Percentiles rank a stretch among this genome's conserved stretches.
Evolutionary conservation across 139 green algal genomes (phyloP).

Genomic region (Chlorella sp.): DNA sequence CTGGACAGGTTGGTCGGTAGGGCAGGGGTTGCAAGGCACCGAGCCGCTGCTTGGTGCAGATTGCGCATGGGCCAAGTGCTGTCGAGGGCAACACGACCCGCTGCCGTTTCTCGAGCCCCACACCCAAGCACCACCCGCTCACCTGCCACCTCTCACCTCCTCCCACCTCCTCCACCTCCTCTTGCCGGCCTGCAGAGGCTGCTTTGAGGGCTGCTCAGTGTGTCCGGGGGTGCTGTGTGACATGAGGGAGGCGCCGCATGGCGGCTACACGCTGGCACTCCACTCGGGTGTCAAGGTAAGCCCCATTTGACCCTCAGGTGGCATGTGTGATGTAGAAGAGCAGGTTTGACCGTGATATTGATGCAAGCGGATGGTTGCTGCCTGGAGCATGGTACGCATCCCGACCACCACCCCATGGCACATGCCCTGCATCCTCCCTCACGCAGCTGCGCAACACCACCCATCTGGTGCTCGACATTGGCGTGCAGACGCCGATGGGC

Average conservation of each 20-base stretch:
- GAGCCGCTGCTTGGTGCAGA: too few species aligned
- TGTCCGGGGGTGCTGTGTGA: constrained; percentile 43
- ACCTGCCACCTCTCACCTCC: too few species aligned
- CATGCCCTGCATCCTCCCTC: background rate
- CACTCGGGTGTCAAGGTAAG: constrained; percentile 52
- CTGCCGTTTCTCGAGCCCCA: too few species aligned
- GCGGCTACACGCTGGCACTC: constrained; percentile 48
- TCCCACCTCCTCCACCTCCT: too few species aligned
- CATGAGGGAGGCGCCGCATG: constrained; percentile 38
- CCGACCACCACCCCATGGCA: background rate
- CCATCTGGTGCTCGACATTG: constrained; percentile 46
- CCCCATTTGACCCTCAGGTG: too few species aligned
- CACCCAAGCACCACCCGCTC: too few species aligned
- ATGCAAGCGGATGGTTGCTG: background rate
- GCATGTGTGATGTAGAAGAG: too few species aligned
- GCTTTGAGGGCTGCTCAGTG: background rate
- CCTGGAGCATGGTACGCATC: background rate
- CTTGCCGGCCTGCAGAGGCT: background rate
- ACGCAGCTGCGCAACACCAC: constrained; percentile 55
- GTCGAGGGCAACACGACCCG: too few species aligned
- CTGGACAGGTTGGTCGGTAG: constrained; percentile 29
- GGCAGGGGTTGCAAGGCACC: too few species aligned
- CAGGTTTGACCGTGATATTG: too few species aligned
- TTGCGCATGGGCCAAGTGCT: too few species aligned
- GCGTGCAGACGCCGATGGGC: constrained; percentile 24